Base-by-base conservation (phyloP, 2,329 filamentous ascomycete species). In the Aspergillus amoenus region DNA sequence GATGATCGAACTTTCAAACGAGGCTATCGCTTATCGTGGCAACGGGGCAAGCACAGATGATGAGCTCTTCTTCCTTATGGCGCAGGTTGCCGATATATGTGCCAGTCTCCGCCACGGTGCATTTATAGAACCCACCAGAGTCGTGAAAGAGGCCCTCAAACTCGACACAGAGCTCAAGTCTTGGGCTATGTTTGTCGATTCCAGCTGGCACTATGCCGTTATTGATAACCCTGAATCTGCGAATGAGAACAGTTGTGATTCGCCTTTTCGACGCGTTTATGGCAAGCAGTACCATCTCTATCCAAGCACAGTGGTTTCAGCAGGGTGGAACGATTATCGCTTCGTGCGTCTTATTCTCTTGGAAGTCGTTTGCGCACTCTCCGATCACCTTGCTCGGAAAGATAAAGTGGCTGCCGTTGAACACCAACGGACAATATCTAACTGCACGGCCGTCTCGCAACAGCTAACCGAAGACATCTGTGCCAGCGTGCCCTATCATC, bases 261-360 rank as follows among this genome's bases (percentile, higher is more conserved):
- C 17, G 5, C 30, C 53, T 1, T 46, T 27, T 13, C 51, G 24
- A 22, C 51, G 34, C 21, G 50, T 63, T 9, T 57, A 59, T 43
- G 42, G 56, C 8, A 56, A 56, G 18, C 52, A 55, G 41, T 65
- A 66, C 37, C 62, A 68, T 27, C 17, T 63, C 13, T 68, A 66
- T 40, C 57, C 55, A 3, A 57, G 61, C n/a, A 44, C 60, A n/a
- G 46, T 42, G 3, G n/a, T 62, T 8, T 60, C 61, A 21, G 50
- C 56, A n/a, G 56, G 59, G 52, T 68, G 66, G 66, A 68, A 62
- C 34, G 54, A 62, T 13, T 63, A 65, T 46, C 64, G 64, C 3
- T 65, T 66, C 55, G 59, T 61, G n/a, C 61, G 64, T 12, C 60
- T 68, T 8, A 53, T 62, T 18, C 49, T 68, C 7, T 52, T 63